Evolutionary conservation across 768 basidiomycete species (phyloP).

Genomic region (Tephrocybe sp.): DNA sequence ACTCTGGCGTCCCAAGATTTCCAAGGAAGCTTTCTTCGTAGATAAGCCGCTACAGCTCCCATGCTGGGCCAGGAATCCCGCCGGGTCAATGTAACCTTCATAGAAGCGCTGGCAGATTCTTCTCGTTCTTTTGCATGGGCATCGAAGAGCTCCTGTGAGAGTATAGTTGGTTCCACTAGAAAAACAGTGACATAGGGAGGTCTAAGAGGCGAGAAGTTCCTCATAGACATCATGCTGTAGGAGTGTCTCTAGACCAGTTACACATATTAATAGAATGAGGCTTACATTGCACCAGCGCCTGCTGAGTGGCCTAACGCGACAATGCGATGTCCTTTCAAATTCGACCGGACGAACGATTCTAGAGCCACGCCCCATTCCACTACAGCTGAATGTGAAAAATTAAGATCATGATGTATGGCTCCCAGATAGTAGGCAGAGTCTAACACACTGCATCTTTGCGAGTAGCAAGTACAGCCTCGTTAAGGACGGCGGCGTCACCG

Average conservation of each 20-base stretch:
- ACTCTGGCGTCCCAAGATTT: constrained; percentile 27
- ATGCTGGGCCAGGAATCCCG: constrained; percentile 24
- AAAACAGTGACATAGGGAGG: constrained; percentile 24
- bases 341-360: constrained; percentile 11
- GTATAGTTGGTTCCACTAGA: constrained; percentile 31
- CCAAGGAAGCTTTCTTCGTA: constrained; percentile 25
- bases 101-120: constrained; percentile 14
- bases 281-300: constrained; percentile 28
- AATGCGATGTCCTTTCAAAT: constrained; percentile 20
- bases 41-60: constrained; percentile 23
- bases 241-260: background rate
- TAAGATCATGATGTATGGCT: background rate
- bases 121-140: constrained; percentile 16
- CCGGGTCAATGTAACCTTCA: constrained; percentile 20
- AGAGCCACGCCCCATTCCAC: constrained; percentile 22
- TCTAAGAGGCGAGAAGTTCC: constrained; percentile 7
- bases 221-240: constrained; percentile 18
- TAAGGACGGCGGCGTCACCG: constrained; percentile 33
- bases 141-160: constrained; percentile 23
- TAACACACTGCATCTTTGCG: constrained; percentile 21
- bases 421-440: background rate
- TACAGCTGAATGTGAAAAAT: constrained; percentile 14
- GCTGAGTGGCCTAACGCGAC: constrained; percentile 33
- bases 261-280: background rate
- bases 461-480: constrained; percentile 23